A percentile compares a stretch with the other conserved stretches of the same genome.
Conservation (phyloP, 2,329 filamentous ascomycete species). For the Nectriaceae sp. region DNA sequence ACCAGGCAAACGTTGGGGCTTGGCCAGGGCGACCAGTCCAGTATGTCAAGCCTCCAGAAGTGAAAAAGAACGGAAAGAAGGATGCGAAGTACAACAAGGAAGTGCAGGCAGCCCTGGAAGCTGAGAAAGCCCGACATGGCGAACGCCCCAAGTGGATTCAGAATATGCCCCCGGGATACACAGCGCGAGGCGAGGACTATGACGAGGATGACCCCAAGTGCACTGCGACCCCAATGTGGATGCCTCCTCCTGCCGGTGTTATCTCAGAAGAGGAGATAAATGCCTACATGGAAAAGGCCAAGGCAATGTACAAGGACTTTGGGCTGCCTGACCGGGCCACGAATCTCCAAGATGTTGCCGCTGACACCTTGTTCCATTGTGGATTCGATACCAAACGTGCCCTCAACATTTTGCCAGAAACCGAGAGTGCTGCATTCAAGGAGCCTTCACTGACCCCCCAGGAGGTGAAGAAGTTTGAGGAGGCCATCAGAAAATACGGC, state of each 20-base stretch:
- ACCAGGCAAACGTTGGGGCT: conserved; percentile 81
- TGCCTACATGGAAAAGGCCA: conserved; percentile 73
- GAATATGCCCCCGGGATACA: conserved; percentile 86
- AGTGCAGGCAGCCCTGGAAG: conserved; percentile 74
- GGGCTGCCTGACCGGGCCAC: conserved; percentile 76
- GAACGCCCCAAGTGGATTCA: conserved; percentile 91
- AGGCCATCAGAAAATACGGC: conserved; percentile 85
- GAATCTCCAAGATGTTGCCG: conserved; percentile 83
- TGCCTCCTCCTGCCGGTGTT: conserved; percentile 63
- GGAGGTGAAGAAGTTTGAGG: conserved; percentile 89
- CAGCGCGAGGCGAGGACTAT: conserved; percentile 79
- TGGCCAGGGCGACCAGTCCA: conserved; percentile 90
- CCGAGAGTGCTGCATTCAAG: conserved; percentile 73
- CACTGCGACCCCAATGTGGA: conserved; percentile 78
- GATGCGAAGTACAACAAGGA: conserved; percentile 80
- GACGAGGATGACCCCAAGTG: conserved; percentile 70
- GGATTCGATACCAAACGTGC: conserved; percentile 73
- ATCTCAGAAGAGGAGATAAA: conserved; percentile 63
- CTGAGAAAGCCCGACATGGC: conserved; percentile 76
- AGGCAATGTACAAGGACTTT: conserved; percentile 63
- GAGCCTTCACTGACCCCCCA: conserved; percentile 78
- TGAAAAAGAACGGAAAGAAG: conserved; percentile 81
- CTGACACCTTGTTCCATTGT: conserved; percentile 71
- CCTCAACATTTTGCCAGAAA: conserved; percentile 66
- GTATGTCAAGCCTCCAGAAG: conserved; percentile 84